Percentiles rank a stretch among this genome's conserved stretches.
phyloP scores from a whole-genome alignment of 139 green algal species.

The Chlorella sp. region DNA sequence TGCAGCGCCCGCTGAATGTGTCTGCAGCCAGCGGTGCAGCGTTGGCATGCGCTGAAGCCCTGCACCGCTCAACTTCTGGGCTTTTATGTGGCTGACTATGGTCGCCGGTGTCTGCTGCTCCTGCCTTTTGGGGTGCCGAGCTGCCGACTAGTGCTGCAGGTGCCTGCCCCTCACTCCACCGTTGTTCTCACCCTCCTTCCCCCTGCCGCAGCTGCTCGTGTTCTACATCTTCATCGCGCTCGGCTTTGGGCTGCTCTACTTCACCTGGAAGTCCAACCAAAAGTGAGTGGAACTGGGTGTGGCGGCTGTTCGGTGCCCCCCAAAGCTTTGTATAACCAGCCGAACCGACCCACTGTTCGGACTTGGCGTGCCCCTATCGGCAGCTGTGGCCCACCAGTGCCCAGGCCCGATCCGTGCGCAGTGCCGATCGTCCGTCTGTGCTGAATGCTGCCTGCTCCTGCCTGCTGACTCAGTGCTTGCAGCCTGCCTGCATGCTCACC shows the following conservation, averaged over 20 bases:
- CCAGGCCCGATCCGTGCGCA: not conserved
- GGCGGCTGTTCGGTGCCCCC: too few species aligned
- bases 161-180: not conserved
- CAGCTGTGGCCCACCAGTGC: too few species aligned
- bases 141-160: too few species aligned
- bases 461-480: not conserved
- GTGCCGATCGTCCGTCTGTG: too few species aligned
- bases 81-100: too few species aligned
- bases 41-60: not conserved
- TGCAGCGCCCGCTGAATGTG: not conserved
- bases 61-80: not conserved
- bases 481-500: not conserved
- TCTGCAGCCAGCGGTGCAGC: not conserved
- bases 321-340: too few species aligned
- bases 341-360: not conserved
- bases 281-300: not conserved
- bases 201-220: not conserved
- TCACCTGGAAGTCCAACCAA: conserved; percentile 22
- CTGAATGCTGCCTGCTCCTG: not conserved
- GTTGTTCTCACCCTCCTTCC: not conserved
- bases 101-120: too few species aligned
- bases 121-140: too few species aligned
- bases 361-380: not conserved
- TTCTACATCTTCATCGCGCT: conserved; percentile 23
- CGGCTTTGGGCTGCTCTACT: conserved; percentile 8